Evolutionary conservation across 1,139 yeast genomes (phyloP), one percentile per base, ranked within the genome.

Genomic region (Pichia sp.): DNA sequence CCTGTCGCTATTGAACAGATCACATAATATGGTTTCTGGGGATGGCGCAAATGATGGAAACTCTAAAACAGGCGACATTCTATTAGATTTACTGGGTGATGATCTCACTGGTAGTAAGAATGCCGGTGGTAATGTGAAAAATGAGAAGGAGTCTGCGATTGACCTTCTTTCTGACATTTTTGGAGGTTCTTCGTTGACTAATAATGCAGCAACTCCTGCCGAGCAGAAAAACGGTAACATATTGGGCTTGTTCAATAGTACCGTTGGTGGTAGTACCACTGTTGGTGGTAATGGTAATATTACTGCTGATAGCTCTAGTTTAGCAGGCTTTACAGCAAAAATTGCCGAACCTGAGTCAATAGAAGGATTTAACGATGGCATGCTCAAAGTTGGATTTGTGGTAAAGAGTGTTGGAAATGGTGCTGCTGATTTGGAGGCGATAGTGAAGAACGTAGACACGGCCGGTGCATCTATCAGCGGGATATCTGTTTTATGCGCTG

Each of bases 401-500:
- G 74, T 78, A 5, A 72, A 70, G 56, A 60, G 70, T n/a, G 55
- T 59, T 41, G 67, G 65, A 2, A 54, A 57, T n/a, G 85, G 64
- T 67, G 70, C 57, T 38, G 84, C 81, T 2, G 66, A 72, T n/a
- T 67, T 77, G 40, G 84, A 79, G 50, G 78, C 80, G 8, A 60
- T 65, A 16, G 75, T 73, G 36, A 49, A 51, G 5, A 63, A 60
- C 44, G 45, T 56, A 4, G 32, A 42, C 36, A 16, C 29, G 5
- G 4, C 4, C n/a, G 44, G 55, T 8, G n/a, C 40, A 4, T 66
- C 58, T 6, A 63, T 81, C 7, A 64, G 69, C 1, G 72, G 78
- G 47, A 71, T 86, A 49, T 83, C 83, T 59, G 74, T 90, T 49
- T 81, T 90, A 56, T 85, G 92, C 57, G 99, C 99, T 0, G 97